Evolutionary conservation across 768 basidiomycete species (phyloP), one percentile per base, ranked within the genome.

Genomic region (Dacryopinax spathularia): DNA sequence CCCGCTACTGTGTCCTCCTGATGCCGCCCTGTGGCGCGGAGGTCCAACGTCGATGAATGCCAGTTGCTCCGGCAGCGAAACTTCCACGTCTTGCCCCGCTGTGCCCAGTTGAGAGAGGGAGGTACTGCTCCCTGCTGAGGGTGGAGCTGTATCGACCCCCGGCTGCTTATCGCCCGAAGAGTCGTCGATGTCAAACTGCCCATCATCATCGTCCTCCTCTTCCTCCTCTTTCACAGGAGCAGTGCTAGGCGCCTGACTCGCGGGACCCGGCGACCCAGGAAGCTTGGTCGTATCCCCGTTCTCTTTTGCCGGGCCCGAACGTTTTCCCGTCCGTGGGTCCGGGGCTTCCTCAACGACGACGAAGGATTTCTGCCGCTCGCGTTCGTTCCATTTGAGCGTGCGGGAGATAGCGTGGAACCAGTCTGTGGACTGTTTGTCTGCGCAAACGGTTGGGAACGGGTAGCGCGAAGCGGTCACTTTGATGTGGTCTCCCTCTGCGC

Each of bases 341-440:
- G 86, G 84, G 33, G 82, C 85, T 70, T 96, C 94, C 72, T 98
- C 96, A 25, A 99, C 91, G 20, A 99, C 90, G 41, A 98, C 96
- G 68, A 98, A 98, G 5, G 93, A 96, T 73, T 98, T 99, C 72
- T 99, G 96, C 48, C 96, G 84, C 75, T 98, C 92, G 25, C 95
- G 85, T 74, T 99, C 95, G 76, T 99, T 99, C 96, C 96, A 98
- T 73, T 97, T 95, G 60, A 99, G 79, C 9, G 95, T 99, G 25
- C 96, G 83, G 34, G 91, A 91, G 66, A 99, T 98, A 2, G 95
- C 83, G 66, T 91, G 86, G 84, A 99, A 98, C 96, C 96, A 99
- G 71, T 99, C 96, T 1, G 90, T 91, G 20, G 93, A 96, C 72
- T 96, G 94, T 66, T 94, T 96, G 72, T 96, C 91, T 6, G 91